Evolutionary conservation across 2,329 filamentous ascomycete species (phyloP).

Genomic region (Calonectria hawksworthii): DNA sequence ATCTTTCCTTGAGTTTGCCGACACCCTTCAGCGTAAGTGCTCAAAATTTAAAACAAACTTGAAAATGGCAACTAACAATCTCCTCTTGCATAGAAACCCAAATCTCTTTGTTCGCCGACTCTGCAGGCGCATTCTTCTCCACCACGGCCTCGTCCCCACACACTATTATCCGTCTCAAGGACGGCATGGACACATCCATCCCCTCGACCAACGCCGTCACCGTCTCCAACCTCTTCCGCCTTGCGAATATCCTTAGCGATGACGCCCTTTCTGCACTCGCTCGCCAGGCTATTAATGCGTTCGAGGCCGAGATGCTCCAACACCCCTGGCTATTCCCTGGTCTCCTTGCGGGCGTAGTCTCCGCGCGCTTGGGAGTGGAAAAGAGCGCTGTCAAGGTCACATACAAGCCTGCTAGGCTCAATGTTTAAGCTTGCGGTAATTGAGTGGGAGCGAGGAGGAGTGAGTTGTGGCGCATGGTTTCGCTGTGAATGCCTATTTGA

Average conservation of each 20-base stretch:
- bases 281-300: slow-evolving; percentile 82
- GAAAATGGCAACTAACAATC: slow-evolving; percentile 24
- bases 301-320: slow-evolving; percentile 92
- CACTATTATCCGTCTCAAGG: slow-evolving; percentile 88
- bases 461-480: slow-evolving; percentile 1
- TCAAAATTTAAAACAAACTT: not conserved
- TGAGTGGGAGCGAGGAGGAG: not conserved
- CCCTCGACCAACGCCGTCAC: slow-evolving; percentile 91
- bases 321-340: slow-evolving; percentile 93
- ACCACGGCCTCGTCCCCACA: slow-evolving; percentile 74
- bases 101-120: slow-evolving; percentile 83
- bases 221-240: slow-evolving; percentile 88
- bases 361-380: slow-evolving; percentile 77
- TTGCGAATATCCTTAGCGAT: slow-evolving; percentile 78
- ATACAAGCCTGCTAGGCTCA: slow-evolving; percentile 44
- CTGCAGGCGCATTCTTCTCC: slow-evolving; percentile 79
- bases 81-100: slow-evolving; percentile 72
- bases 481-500: too few relatives aligned
- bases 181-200: slow-evolving; percentile 93
- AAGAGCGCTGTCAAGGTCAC: slow-evolving; percentile 45
- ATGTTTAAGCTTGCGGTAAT: slow-evolving; percentile 26
- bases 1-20: slow-evolving; percentile 83
- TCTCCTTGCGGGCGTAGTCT: slow-evolving; percentile 82
- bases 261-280: slow-evolving; percentile 75
- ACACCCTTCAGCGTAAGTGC: slow-evolving; percentile 78